A percentile compares a stretch with the other conserved stretches of the same genome.
Evolutionary conservation across 148 eudicot genomes (phyloP).

Genomic region (Fallopia convolvulus): DNA sequence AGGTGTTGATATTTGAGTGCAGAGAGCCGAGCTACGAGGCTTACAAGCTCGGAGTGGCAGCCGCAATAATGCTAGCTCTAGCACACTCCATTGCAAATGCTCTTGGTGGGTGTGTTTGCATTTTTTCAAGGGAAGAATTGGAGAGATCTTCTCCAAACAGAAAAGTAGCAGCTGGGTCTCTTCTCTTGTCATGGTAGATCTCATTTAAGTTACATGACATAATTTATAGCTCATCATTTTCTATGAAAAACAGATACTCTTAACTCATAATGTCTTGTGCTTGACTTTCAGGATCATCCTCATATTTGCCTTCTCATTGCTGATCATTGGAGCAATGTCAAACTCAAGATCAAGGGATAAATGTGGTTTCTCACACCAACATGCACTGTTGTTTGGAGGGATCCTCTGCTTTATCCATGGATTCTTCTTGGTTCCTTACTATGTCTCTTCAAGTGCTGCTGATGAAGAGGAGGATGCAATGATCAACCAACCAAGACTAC

Average conservation of each 20-base stretch:
- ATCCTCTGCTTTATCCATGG: constrained; percentile 55
- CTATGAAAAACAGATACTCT: background rate
- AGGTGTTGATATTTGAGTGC: constrained; percentile 59
- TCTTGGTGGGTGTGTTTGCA: constrained; percentile 73
- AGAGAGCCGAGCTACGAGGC: constrained; percentile 75
- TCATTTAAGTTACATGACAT: background rate
- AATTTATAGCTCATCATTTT: background rate
- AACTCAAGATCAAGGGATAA: constrained; percentile 42
- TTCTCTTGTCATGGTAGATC: constrained; percentile 60
- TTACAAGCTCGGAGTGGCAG: constrained; percentile 71
- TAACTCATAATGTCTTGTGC: background rate
- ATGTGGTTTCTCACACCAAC: constrained; percentile 44
- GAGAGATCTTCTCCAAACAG: constrained; percentile 50
- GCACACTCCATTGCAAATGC: constrained; percentile 64
- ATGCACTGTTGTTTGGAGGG: constrained; percentile 43
- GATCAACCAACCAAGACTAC: constrained; percentile 18
- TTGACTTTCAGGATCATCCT: constrained; percentile 38
- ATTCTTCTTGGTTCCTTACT: constrained; percentile 36
- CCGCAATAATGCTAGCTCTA: constrained; percentile 47
- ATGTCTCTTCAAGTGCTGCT: constrained; percentile 34
- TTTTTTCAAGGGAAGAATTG: constrained; percentile 53
- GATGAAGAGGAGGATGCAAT: constrained; percentile 21
- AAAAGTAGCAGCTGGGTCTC: constrained; percentile 62
- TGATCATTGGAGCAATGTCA: constrained; percentile 32
- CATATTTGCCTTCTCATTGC: constrained; percentile 50